phyloP scores from a whole-genome alignment of 441 rosid species.

The Pelargonium fulgidum region DNA sequence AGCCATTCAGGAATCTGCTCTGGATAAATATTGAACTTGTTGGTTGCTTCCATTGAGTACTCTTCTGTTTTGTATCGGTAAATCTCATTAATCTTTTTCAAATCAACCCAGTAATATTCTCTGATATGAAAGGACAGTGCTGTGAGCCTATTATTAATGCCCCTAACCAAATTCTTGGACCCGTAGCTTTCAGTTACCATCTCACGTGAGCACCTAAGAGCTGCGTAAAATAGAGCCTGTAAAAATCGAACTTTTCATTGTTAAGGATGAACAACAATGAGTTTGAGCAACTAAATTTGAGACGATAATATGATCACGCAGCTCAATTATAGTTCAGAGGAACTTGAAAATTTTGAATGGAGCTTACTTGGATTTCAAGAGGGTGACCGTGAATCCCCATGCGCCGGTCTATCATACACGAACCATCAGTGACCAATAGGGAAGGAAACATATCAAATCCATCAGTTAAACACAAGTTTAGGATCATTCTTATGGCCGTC shows the following conservation, averaged over 20 bases:
- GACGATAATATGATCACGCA: background rate
- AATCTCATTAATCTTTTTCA: conserved; percentile 74
- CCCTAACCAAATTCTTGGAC: conserved; percentile 75
- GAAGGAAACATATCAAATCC: conserved; percentile 97
- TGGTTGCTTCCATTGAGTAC: conserved; percentile 81
- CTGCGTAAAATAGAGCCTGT: conserved; percentile 86
- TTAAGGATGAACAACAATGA: background rate
- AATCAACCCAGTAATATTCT: conserved; percentile 89
- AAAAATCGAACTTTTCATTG: conserved; percentile 11
- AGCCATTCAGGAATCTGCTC: conserved; percentile 93
- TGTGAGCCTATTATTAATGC: conserved; percentile 76
- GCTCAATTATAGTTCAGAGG: no score
- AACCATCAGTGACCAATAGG: conserved; percentile 80
- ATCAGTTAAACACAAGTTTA: conserved; percentile 74
- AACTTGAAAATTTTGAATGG: background rate
- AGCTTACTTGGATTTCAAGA: conserved; percentile 73
- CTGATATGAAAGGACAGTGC: conserved; percentile 88
- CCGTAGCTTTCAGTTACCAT: conserved; percentile 83
- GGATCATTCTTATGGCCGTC: conserved; percentile 85
- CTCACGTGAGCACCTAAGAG: conserved; percentile 71
- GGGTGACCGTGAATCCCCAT: conserved; percentile 98
- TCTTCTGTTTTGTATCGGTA: conserved; percentile 95
- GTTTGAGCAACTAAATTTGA: background rate
- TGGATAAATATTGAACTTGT: conserved; percentile 89
- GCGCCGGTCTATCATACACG: conserved; percentile 94